Evolutionary conservation across 2,329 filamentous ascomycete species (phyloP).

Genomic region (Plectosphaerella sp.): DNA sequence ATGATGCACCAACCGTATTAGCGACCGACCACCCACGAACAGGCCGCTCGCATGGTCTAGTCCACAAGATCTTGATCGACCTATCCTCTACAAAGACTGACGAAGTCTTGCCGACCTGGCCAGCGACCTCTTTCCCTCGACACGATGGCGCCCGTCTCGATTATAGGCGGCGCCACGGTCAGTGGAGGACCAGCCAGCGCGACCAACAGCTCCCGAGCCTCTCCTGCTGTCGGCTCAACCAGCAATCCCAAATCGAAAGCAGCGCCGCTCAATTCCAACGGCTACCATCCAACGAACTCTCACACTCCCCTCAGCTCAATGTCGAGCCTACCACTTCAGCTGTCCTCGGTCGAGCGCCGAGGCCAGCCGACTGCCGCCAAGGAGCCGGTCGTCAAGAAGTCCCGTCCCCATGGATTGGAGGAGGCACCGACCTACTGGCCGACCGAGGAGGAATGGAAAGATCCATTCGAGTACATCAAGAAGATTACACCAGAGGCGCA

Average conservation of each 20-base stretch:
- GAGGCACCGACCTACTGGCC: conserved; percentile 90
- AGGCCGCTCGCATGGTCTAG: background rate
- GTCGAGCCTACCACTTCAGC: conserved; percentile 64
- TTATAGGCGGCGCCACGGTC: conserved; percentile 27
- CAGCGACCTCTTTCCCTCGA: too few relatives aligned
- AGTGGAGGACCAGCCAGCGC: conserved; percentile 32
- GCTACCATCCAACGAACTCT: conserved; percentile 45
- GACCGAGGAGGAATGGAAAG: conserved; percentile 89
- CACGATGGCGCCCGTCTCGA: conserved; percentile 35
- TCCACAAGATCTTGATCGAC: background rate
- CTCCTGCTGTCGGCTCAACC: conserved; percentile 38
- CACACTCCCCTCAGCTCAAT: conserved; percentile 51
- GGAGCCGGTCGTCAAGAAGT: conserved; percentile 72
- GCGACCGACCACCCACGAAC: background rate
- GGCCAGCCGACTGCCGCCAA: conserved; percentile 74
- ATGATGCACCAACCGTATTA: background rate
- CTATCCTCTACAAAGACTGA: background rate
- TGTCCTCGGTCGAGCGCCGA: conserved; percentile 86
- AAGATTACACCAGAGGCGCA: conserved; percentile 84
- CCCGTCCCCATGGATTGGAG: conserved; percentile 75
- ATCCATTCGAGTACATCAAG: conserved; percentile 88
- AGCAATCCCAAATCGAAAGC: conserved; percentile 40
- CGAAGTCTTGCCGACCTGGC: background rate
- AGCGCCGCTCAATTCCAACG: conserved; percentile 48
- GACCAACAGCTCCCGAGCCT: conserved; percentile 48